Conservation (phyloP, 805 yeast species). For the Kregervanrija pseudodelftensis region DNA sequence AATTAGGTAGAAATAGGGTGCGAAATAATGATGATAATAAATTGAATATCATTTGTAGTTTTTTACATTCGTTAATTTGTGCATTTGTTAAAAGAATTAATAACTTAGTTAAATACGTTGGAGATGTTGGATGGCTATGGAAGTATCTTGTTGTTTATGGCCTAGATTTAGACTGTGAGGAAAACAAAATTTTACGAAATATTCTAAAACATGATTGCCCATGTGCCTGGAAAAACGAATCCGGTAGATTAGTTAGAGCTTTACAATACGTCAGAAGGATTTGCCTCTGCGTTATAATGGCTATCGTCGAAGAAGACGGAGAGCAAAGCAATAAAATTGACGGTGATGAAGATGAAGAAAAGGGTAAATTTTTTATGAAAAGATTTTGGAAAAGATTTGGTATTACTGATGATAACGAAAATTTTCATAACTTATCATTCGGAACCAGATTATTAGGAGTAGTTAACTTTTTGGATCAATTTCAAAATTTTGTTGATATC, state of each 20-base stretch:
- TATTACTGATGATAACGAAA: neutral
- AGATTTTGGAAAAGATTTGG: conserved; percentile 6
- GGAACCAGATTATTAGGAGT: conserved; percentile 4
- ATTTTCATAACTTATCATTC: neutral
- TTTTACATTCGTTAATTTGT: conserved; percentile 5
- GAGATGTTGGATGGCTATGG: conserved; percentile 3
- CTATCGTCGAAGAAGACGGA: conserved; percentile 1
- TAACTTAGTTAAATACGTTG: neutral
- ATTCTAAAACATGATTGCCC: conserved; percentile 1
- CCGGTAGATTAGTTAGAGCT: conserved; percentile 1
- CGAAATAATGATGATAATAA: neutral
- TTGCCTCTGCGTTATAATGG: conserved; percentile 3
- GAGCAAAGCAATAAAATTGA: too few relatives aligned
- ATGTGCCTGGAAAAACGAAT: conserved; percentile 8
- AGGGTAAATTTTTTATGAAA: conserved; percentile 2
- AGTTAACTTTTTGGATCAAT: conserved; percentile 2
- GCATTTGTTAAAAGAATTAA: conserved; percentile 3
- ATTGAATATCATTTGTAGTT: conserved; percentile 4
- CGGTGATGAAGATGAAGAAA: neutral
- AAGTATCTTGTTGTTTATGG: conserved; percentile 7
- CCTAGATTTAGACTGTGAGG: conserved; percentile 4
- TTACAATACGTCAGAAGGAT: conserved; percentile 2
- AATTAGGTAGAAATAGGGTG: neutral
- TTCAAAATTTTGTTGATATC: conserved; percentile 7
- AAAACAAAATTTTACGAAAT: conserved; percentile 3